These are phyloP conservation scores for Solanum tarijense DNA, from an alignment of 257 asterid species.

Conservation along the genomic window DNA sequence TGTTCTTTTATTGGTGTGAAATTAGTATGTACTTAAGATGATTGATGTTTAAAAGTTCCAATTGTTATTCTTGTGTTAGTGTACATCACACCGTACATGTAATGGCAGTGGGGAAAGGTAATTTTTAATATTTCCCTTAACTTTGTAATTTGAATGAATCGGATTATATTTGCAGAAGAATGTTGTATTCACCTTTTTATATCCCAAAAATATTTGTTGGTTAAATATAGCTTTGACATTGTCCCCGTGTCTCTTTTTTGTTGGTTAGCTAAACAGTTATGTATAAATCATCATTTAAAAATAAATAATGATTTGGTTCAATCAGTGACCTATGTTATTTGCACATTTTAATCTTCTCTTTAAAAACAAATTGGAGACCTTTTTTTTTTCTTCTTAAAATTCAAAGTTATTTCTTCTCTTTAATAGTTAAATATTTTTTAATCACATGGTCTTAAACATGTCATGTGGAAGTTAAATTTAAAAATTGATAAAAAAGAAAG, in stretches of 20 bases:
- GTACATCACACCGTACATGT: background rate
- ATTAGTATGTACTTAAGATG: background rate
- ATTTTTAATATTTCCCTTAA: background rate
- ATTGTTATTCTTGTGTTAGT: background rate
- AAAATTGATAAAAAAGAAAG: no score
- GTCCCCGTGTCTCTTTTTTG: background rate
- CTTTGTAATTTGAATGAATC: background rate
- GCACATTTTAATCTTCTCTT: no score
- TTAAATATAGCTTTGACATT: background rate
- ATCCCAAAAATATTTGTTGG: background rate
- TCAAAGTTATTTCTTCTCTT: no score
- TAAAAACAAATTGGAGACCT: no score
- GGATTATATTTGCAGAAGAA: background rate
- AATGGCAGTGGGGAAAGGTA: background rate
- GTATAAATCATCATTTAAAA: background rate
- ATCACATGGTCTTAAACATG: no score
- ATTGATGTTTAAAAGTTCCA: background rate
- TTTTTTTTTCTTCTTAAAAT: no score
- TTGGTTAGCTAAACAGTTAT: background rate
- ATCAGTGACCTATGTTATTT: no score
- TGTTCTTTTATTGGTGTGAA: background rate
- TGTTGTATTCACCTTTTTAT: background rate
- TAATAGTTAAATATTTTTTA: no score
- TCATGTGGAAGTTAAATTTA: no score
- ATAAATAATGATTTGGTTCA: background rate